Percentiles rank a stretch among this genome's conserved stretches.
These are phyloP conservation scores for Punctularia strigosozonata DNA, from an alignment of 768 basidiomycete genomes.

Conservation along the genomic window DNA sequence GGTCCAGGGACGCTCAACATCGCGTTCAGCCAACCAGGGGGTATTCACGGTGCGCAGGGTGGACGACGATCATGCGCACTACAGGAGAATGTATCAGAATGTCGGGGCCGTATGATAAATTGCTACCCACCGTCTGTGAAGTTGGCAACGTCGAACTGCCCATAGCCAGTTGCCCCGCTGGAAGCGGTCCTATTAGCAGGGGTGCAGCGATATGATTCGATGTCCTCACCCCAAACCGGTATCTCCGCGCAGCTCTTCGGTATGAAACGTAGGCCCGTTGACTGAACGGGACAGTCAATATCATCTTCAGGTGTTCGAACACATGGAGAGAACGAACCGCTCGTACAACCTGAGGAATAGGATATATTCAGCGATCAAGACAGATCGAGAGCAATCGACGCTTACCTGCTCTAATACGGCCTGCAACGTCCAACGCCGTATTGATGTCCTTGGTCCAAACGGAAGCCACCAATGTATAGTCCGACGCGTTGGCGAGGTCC, in stretches of 20 bases:
- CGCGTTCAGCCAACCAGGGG: neutral
- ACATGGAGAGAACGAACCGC: no score
- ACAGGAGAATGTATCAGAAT: no score
- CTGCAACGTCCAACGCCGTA: conserved; percentile 31
- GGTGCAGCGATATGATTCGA: conserved; percentile 1
- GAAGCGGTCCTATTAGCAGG: neutral
- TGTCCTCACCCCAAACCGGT: conserved; percentile 34
- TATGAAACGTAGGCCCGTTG: conserved; percentile 41
- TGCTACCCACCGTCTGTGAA: conserved; percentile 14
- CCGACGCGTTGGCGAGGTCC: conserved; percentile 39
- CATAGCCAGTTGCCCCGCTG: conserved; percentile 14
- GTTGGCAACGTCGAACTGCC: conserved; percentile 12
- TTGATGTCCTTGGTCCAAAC: conserved; percentile 40
- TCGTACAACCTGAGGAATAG: neutral
- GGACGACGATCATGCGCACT: conserved; percentile 12
- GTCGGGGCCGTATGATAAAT: no score
- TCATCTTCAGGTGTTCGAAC: no score
- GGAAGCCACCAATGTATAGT: conserved; percentile 38
- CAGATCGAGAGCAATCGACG: neutral
- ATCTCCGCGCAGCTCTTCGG: conserved; percentile 25
- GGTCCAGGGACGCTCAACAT: no score
- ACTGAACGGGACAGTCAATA: no score
- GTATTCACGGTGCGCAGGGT: conserved; percentile 3
- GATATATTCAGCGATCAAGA: neutral
- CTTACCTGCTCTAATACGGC: conserved; percentile 34